Evolutionary conservation across 768 basidiomycete genomes (phyloP), one percentile per base, ranked within the genome.

Genomic region (Lentinula guzmanii): DNA sequence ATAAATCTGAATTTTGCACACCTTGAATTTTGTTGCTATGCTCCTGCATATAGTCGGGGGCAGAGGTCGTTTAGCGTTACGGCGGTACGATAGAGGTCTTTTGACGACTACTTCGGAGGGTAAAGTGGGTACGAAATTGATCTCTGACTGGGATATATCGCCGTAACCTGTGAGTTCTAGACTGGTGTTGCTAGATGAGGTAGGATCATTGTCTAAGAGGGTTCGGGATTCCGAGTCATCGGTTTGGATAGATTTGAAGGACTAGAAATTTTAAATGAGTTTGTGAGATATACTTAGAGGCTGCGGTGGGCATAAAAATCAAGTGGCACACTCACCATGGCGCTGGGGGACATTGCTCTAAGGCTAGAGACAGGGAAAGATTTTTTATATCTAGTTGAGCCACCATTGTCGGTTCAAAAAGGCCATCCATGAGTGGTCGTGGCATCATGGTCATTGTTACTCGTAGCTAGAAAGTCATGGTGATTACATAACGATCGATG

Each of bases 61-160:
- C 3, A 33, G 42, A 28, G 42, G 56, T 28, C 56, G 41, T 46
- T 43, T 45, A 33, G 56, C 18, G 18, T 58, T 58, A n/a, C 41
- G 56, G 13, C 56, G 56, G 18, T 58, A 39, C 15, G 42, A 33
- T 16, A 42, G 43, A 35, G 56, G 9, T 33, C 37, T 58, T 8
- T 58, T 10, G 31, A 48, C 31, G 18, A 28, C 45, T 21, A 48
- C 28, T 21, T 39, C 53, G 18, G 53, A 55, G 13, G 15, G 53
- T 18, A 37, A 13, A 35, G 15, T 58, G 42, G 56, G 56, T 3
- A 58, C 28, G 43, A 58, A 46, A 21, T 46, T 58, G 43, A 58
- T 58, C 31, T 58, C 56, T n/a, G 56, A 43, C 6, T 58, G 56
- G 15, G 56, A 58, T n/a, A 58, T 58, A 21, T 43, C 56, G 13